Evolutionary conservation across 2,329 filamentous ascomycete genomes (phyloP).

Genomic region (Epichloe elymi): DNA sequence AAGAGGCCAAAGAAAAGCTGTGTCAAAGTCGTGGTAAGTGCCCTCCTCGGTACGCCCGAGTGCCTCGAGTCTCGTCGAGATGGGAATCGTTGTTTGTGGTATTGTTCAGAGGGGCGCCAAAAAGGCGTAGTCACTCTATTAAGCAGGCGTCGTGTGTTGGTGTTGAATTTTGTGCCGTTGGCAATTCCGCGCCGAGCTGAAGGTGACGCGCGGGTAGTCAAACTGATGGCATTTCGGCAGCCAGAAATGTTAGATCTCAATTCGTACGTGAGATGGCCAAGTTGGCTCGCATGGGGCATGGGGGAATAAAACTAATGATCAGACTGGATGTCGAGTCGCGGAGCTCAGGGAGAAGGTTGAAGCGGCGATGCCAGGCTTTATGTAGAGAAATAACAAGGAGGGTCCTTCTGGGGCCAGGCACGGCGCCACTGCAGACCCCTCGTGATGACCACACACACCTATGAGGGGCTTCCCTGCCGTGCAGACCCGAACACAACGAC

Average conservation of each 20-base stretch:
- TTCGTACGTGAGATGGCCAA: neutral
- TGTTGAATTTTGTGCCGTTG: slow-evolving; percentile 8
- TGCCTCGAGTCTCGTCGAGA: neutral
- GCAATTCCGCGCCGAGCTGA: slow-evolving; percentile 13
- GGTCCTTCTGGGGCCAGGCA: slow-evolving; percentile 1
- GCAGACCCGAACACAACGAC: neutral
- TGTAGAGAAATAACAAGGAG: neutral
- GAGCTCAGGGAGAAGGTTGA: neutral
- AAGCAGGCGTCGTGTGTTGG: slow-evolving; percentile 1
- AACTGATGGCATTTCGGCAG: slow-evolving; percentile 13
- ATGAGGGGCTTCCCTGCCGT: neutral
- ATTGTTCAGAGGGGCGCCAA: neutral
- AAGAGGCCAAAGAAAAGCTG: slow-evolving; percentile 12
- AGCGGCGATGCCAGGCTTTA: neutral
- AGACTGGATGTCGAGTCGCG: neutral
- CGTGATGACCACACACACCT: slow-evolving; percentile 1
- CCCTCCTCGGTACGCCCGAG: neutral
- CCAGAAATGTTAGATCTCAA: neutral
- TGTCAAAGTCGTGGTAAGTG: neutral
- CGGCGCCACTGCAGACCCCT: slow-evolving; percentile 5
- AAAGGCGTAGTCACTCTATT: neutral
- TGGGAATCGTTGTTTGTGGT: neutral
- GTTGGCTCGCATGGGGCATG: neutral
- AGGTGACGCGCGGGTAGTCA: slow-evolving; percentile 14
- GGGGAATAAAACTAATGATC: neutral